Base-by-base conservation (phyloP, 1,139 yeast genomes). In the Trichomonascaceae sp. region DNA sequence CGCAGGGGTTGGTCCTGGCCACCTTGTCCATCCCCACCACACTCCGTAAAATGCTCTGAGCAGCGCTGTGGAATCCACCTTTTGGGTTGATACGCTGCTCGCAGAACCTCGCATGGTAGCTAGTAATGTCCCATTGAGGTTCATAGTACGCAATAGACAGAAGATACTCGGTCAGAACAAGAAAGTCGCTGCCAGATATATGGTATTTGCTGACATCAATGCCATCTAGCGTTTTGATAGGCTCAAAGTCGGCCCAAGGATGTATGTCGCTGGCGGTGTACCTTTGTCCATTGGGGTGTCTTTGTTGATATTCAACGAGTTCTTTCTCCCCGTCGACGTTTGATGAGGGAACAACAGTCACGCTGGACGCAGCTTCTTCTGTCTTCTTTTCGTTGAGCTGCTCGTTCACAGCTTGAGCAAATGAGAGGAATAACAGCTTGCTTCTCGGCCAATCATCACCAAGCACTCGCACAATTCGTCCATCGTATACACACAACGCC, bases 391-490 rank as follows among this genome's bases (percentile, higher is more conserved):
- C 27, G 26, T 28, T 15, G 15, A 13, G 31, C 22, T 23, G 16
- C n/a, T 15, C 37, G 4, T 41, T 36, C 18, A 47, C 53, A 4
- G 39, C 33, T 13, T 48, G 29, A 25, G 63, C 53, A 41, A 69
- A 46, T 1, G 66, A 54, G 20, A 65, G 46, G 38, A 64, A 69
- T 4, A 69, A 31, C 23, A 69, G 44, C 44, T 57, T 54, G 17
- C 50, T 16, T 26, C 57, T 50, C 30, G 64, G 56, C 32, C 55
- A 57, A 16, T 55, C 46, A 16, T 51, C 51, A 4, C 52, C 43
- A 16, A 65, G 47, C 2, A 66, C 39, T 16, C 53, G 56, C 9
- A 41, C 38, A 31, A 56, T 59, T 31, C 62, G 53, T 3, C 60
- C 60, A 5, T 48, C 49, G 39, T 56, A 55, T 2, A 69, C 41